These are phyloP conservation scores for Astrephomene gubernaculifera DNA, from an alignment of 139 green algal genomes.

Conservation along the genomic window DNA sequence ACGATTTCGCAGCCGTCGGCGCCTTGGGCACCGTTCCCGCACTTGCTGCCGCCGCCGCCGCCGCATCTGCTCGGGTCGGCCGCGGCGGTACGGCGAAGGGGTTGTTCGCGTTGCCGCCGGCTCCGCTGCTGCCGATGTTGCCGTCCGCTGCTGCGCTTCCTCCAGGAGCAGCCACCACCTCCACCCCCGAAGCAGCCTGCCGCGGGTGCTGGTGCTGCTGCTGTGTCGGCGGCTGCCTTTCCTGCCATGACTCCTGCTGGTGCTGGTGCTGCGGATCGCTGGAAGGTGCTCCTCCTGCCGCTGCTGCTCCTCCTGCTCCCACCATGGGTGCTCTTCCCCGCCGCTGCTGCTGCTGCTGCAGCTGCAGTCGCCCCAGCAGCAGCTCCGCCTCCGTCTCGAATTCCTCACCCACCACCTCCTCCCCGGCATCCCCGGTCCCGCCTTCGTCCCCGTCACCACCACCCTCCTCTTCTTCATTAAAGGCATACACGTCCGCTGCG, in stretches of 20 bases:
- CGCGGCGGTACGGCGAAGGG: background rate
- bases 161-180: background rate
- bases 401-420: background rate
- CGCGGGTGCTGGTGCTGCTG: background rate
- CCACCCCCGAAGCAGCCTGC: background rate
- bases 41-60: background rate
- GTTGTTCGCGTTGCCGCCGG: constrained; percentile 21
- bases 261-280: too few relatives aligned
- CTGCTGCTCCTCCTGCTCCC: background rate
- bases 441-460: background rate
- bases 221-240: background rate
- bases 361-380: background rate
- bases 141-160: background rate
- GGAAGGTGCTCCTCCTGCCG: background rate
- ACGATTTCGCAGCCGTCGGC: too few relatives aligned
- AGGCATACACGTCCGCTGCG: background rate
- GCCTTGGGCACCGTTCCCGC: too few relatives aligned
- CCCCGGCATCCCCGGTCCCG: too few relatives aligned
- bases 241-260: too few relatives aligned
- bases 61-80: background rate
- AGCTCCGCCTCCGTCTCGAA: too few relatives aligned
- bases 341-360: background rate
- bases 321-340: background rate
- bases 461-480: background rate
- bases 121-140: too few relatives aligned